phyloP scores from a whole-genome alignment of 306 rosid species.

The Begonia loranthoides region DNA sequence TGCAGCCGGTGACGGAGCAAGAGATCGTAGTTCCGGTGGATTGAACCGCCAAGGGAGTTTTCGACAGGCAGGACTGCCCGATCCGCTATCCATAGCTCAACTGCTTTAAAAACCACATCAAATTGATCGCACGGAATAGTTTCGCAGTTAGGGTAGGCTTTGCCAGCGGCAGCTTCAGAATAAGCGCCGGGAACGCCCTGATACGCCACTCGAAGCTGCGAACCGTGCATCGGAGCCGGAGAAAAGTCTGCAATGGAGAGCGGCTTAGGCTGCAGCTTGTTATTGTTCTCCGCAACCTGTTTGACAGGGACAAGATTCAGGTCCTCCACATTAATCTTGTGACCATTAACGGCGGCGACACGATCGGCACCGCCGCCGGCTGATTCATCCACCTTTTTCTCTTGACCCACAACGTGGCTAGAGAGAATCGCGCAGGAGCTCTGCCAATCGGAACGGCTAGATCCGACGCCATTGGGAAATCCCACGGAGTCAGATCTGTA shows the following conservation, averaged over 20 bases:
- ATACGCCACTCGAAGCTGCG: slow-evolving; percentile 75
- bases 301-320: slow-evolving; percentile 57
- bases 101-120: slow-evolving; percentile 90
- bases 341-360: slow-evolving; percentile 54
- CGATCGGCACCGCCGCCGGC: slow-evolving; percentile 18
- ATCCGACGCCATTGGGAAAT: slow-evolving; percentile 33
- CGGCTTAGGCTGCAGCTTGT: slow-evolving; percentile 37
- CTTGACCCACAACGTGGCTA: slow-evolving; percentile 48
- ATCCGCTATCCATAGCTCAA: slow-evolving; percentile 95
- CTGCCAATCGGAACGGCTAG: slow-evolving; percentile 74
- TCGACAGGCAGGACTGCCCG: slow-evolving; percentile 83
- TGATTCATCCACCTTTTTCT: slow-evolving; percentile 15
- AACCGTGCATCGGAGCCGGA: slow-evolving; percentile 97
- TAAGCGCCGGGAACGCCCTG: slow-evolving; percentile 98
- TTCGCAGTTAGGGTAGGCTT: slow-evolving; percentile 88
- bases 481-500: slow-evolving; percentile 29
- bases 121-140: slow-evolving; percentile 98
- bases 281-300: slow-evolving; percentile 7
- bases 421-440: slow-evolving; percentile 81
- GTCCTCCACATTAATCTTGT: slow-evolving; percentile 30
- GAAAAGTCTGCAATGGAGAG: slow-evolving; percentile 73
- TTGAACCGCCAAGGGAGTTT: slow-evolving; percentile 93
- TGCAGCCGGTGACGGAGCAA: slow-evolving; percentile 97
- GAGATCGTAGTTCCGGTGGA: slow-evolving; percentile 90
- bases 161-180: slow-evolving; percentile 93